Percentiles rank a stretch among this genome's conserved stretches.
Evolutionary conservation across 225 moss, liverwort and hornwort genomes (phyloP).

Genomic region (Neckera pumila): DNA sequence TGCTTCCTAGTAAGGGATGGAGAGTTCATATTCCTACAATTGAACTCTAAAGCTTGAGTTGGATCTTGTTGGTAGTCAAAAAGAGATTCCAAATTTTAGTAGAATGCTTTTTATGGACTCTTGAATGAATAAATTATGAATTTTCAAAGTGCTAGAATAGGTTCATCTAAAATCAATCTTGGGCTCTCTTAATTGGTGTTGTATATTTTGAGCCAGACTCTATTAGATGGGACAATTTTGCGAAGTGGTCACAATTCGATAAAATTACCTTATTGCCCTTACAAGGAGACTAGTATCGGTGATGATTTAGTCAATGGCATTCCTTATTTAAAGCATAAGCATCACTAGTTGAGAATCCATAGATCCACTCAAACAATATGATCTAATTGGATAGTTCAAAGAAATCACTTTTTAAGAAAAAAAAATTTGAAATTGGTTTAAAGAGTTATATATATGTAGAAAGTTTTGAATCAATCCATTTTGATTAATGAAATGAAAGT

Average conservation of each 20-base stretch:
- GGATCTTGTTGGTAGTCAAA: not conserved
- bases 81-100: not conserved
- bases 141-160: not conserved
- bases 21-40: not conserved
- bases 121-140: not conserved
- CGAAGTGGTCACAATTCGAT: not conserved
- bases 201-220: not conserved
- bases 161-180: not conserved
- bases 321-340: no score
- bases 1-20: not conserved
- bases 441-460: no score
- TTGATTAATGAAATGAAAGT: no score
- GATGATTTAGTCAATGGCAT: not conserved
- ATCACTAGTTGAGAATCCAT: rapidly evolving
- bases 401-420: no score
- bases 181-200: not conserved
- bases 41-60: not conserved
- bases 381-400: no score
- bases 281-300: rapidly evolving
- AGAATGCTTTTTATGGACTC: not conserved
- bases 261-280: not conserved
- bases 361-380: no score
- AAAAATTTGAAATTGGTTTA: no score
- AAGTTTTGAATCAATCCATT: no score
- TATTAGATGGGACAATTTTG: not conserved